These are phyloP conservation scores for Globisporangium cystogenes DNA, from an alignment of 352 stramenopile species.

Conservation along the genomic window DNA sequence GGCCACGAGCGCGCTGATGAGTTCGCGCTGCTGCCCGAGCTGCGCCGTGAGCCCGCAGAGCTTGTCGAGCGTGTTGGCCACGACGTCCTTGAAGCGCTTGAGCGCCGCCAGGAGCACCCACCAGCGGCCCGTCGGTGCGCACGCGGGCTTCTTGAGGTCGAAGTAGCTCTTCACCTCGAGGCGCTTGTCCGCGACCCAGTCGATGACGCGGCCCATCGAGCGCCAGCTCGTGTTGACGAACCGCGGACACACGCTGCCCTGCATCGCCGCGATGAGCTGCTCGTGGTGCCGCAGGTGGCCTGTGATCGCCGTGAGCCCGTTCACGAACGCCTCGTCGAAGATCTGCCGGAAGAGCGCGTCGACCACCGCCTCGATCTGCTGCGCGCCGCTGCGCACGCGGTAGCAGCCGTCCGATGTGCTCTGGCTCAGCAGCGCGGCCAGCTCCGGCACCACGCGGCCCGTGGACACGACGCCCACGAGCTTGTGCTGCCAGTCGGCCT, in stretches of 20 bases:
- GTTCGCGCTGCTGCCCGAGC: constrained; percentile 9
- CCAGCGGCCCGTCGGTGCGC: constrained; percentile 5
- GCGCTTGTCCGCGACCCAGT: constrained; percentile 12
- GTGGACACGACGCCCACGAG: constrained; percentile 8
- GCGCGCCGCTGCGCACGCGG: constrained; percentile 10
- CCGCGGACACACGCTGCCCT: constrained; percentile 7
- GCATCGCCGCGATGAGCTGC: constrained; percentile 7
- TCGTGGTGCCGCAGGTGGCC: constrained; percentile 9
- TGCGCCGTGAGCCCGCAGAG: constrained; percentile 6
- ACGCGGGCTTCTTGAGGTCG: constrained; percentile 10
- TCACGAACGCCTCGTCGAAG: constrained; percentile 11
- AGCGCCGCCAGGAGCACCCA: constrained; percentile 15
- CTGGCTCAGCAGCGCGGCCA: constrained; percentile 5
- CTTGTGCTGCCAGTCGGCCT: constrained; percentile 7
- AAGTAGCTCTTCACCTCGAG: constrained; percentile 10
- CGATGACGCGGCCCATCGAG: constrained; percentile 7
- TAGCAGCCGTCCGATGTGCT: constrained; percentile 7
- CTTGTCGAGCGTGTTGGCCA: constrained; percentile 4
- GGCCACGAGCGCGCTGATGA: constrained; percentile 2
- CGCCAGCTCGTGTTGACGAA: constrained; percentile 12
- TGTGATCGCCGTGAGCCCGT: constrained; percentile 4
- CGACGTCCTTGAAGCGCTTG: constrained; percentile 12
- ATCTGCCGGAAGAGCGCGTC: constrained; percentile 5
- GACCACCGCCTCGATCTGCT: constrained; percentile 8
- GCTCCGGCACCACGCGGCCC: not conserved